These are phyloP conservation scores for Alisma plantagoaquatica DNA, from an alignment of 106 monocot genomes.

Conservation along the genomic window DNA sequence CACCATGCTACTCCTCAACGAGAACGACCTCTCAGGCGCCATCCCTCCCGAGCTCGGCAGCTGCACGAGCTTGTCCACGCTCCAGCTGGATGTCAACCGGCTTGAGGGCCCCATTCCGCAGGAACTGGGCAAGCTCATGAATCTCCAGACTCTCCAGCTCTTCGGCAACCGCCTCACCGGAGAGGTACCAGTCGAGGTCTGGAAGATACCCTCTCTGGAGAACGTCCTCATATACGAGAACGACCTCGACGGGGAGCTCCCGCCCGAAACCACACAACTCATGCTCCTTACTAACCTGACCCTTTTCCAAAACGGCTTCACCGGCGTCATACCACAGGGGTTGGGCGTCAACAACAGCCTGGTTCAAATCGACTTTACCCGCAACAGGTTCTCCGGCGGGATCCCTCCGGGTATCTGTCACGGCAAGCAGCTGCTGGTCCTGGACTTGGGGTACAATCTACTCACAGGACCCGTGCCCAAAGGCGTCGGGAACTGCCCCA, in stretches of 20 bases:
- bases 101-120: slow-evolving; percentile 42
- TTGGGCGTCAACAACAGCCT: slow-evolving; percentile 29
- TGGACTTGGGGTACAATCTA: slow-evolving; percentile 56
- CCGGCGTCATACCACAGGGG: slow-evolving; percentile 41
- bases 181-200: slow-evolving; percentile 41
- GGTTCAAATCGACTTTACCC: slow-evolving; percentile 24
- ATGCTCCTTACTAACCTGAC: slow-evolving; percentile 32
- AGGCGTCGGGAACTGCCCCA: slow-evolving; percentile 38
- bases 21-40: slow-evolving; percentile 43
- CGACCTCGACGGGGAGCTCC: slow-evolving; percentile 45
- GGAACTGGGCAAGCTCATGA: slow-evolving; percentile 46
- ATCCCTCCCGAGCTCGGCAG: slow-evolving; percentile 34
- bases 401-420: slow-evolving; percentile 42
- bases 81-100: slow-evolving; percentile 49
- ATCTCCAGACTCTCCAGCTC: slow-evolving; percentile 46
- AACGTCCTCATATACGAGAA: slow-evolving; percentile 48
- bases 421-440: slow-evolving; percentile 30
- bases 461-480: slow-evolving; percentile 51
- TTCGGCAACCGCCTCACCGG: slow-evolving; percentile 61
- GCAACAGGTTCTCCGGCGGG: slow-evolving; percentile 54
- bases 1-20: slow-evolving; percentile 14
- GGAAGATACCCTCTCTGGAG: slow-evolving; percentile 33
- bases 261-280: slow-evolving; percentile 48
- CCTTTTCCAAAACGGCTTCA: slow-evolving; percentile 60
- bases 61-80: slow-evolving; percentile 22